Evolutionary conservation across 257 asterid genomes (phyloP), one percentile per base, ranked within the genome.

Genomic region (Cruciata laevipes): DNA sequence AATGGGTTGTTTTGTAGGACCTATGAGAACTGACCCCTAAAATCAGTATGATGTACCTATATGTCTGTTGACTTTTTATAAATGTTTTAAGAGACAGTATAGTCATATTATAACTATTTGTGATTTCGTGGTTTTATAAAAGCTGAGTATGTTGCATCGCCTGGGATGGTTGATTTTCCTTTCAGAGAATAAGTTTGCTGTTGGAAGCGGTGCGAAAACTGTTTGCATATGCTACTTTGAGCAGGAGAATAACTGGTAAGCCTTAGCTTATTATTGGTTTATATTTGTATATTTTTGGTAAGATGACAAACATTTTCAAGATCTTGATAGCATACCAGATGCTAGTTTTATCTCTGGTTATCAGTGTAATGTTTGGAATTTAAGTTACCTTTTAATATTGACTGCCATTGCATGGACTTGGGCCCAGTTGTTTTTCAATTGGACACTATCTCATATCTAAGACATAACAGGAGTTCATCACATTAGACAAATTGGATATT

Each of bases 201-300:
- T 94, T 77, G 99, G 99, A 84, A 94, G 99, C 81, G 99, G 99
- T 69, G 99, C 99, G 70, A 94, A 90, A 85, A 90, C 97, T 82
- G 97, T 94, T 71, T 94, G 99, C 70, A 71, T 94, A 79, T 94
- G 99, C 88, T 94, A 94, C 87, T 94, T 90, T 56, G 97, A 94
- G 83, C 97, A 90, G 83, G 99, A 94, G 78, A 94, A 94, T 79
- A 90, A 94, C 86, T 94, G 96, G 99, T 90, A 87, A 76, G 12
- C 55, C 55, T 47, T 47, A 11, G 14, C 51, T 9, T 42, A 42
- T 61, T 5, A 7, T 59, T 58, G 35, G 65, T 60, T 56, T 27
- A 53, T 24, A 31, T 6, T 17, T 61, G 38, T 63, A n/a, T 61
- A 17, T 13, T 27, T 17, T 5, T 63, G 58, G 0, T 63, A 13